These are phyloP conservation scores for Talaromyces sp. DNA, from an alignment of 2,329 filamentous ascomycete species.

Conservation along the genomic window DNA sequence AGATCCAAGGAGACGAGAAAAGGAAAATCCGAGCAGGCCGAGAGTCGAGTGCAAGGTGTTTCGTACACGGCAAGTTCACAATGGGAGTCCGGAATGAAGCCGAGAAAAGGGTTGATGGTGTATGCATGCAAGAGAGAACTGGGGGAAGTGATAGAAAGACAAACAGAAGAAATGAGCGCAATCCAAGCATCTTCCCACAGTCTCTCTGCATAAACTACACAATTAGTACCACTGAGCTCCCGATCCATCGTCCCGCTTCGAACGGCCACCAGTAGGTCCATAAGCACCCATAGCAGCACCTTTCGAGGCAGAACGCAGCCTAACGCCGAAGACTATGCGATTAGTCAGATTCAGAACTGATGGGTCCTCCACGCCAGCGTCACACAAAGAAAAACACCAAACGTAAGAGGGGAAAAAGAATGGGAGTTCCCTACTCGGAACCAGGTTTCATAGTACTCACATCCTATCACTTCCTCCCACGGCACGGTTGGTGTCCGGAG, in stretches of 20 bases:
- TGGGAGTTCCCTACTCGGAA: slow-evolving; percentile 81
- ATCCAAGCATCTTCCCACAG: slow-evolving; percentile 5
- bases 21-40: slow-evolving; percentile 36
- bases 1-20: slow-evolving; percentile 35
- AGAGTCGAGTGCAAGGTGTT: slow-evolving; percentile 33
- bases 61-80: slow-evolving; percentile 28
- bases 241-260: slow-evolving; percentile 58
- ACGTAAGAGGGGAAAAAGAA: slow-evolving; percentile 73
- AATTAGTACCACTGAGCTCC: slow-evolving; percentile 51
- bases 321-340: slow-evolving; percentile 80
- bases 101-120: slow-evolving; percentile 27
- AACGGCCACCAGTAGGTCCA: slow-evolving; percentile 52
- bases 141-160: slow-evolving; percentile 23
- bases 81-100: slow-evolving; percentile 31
- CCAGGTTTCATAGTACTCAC: slow-evolving; percentile 78
- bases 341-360: slow-evolving; percentile 77
- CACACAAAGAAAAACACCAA: slow-evolving; percentile 71
- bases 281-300: slow-evolving; percentile 59
- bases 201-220: slow-evolving; percentile 35
- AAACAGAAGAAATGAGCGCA: background rate
- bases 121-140: slow-evolving; percentile 32
- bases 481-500: slow-evolving; percentile 72
- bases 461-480: slow-evolving; percentile 87
- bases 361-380: slow-evolving; percentile 71
- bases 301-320: slow-evolving; percentile 81